Evolutionary conservation across 192 early-diverging fungal genomes (phyloP), one percentile per base, ranked within the genome.

Genomic region (Backusella liffmaniae): DNA sequence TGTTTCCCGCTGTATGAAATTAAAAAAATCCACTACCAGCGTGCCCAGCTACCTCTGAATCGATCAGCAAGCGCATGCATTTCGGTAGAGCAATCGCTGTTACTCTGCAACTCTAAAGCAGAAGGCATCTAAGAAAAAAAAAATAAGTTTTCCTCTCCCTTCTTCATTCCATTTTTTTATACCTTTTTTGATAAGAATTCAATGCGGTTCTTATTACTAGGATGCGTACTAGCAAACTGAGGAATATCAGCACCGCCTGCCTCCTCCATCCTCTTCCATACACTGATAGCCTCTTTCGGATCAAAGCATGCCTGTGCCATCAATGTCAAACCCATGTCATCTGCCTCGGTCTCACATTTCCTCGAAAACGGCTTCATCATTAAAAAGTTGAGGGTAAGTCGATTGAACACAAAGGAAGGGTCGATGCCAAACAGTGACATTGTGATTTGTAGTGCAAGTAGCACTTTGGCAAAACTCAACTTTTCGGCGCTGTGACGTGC

Each of bases 291-390:
- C 74, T 92, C 90, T 12, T 72, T 73, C 1, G 97, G 97, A 77
- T 98, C 89, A 79, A 92, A 99, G 79, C 97, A 99, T 32, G 97
- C 97, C 70, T 91, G 87, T 4, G 96, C 90, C 95, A 98, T 96
- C 16, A 99, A 83, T 59, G 87, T 72, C 41, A 99, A 81, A 0
- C 96, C 96, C 80, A 99, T 94, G 59, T 90, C 84, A 82, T 99
- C 98, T 6, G 98, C 98, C 80, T 99, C 98, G 30, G 85, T 88
- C 84, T 99, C 98, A 74, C 91, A 94, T 70, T 92, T 91, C 13
- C 96, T 84, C 37, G 93, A 95, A 77, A 96, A 95, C 23, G 96
- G 96, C 77, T 92, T 88, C 87, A 94, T 84, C 68, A 97, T 83
- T 9, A 95, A 90, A 51, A 95, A 80, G 3, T 92, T 88, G 71